Evolutionary conservation across 1,284 basidiomycete genomes (phyloP).

Genomic region (Irpex lacteus): DNA sequence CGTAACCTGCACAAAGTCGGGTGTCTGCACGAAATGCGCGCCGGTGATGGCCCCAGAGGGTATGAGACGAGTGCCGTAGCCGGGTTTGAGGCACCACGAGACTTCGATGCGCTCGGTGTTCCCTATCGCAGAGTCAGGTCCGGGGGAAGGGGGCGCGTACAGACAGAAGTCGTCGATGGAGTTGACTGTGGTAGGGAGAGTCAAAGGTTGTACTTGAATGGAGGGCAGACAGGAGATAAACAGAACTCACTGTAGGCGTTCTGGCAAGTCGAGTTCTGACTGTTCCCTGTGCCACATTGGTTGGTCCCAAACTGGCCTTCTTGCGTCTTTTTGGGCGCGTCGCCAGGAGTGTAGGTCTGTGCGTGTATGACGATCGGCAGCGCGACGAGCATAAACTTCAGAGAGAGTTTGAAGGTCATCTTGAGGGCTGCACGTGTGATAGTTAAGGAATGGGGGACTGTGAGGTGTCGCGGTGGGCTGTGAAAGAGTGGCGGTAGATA

Average conservation of each 20-base stretch:
- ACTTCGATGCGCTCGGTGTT: constrained; percentile 65
- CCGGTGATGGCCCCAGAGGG: constrained; percentile 73
- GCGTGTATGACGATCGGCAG: constrained; percentile 27
- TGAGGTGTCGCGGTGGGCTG: too few species aligned
- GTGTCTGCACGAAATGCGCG: constrained; percentile 67
- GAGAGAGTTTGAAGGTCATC: background rate
- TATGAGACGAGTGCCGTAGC: constrained; percentile 70
- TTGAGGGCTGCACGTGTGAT: too few species aligned
- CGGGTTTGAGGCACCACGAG: constrained; percentile 66
- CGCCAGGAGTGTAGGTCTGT: constrained; percentile 38
- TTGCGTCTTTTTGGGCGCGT: constrained; percentile 48
- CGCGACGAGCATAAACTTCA: constrained; percentile 8
- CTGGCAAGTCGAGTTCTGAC: constrained; percentile 63
- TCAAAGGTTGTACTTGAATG: background rate
- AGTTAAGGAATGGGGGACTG: too few species aligned
- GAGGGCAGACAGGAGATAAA: background rate
- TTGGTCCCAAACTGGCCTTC: constrained; percentile 64
- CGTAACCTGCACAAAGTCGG: constrained; percentile 69
- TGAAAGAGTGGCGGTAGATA: too few species aligned
- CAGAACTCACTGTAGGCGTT: constrained; percentile 52
- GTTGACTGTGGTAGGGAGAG: constrained; percentile 44
- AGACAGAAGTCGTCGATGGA: constrained; percentile 60
- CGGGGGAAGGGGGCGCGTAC: constrained; percentile 54
- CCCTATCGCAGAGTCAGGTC: constrained; percentile 49
- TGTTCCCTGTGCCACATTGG: constrained; percentile 54